phyloP scores from a whole-genome alignment of 2,329 filamentous ascomycete species.

The Calonectria honghensis region DNA sequence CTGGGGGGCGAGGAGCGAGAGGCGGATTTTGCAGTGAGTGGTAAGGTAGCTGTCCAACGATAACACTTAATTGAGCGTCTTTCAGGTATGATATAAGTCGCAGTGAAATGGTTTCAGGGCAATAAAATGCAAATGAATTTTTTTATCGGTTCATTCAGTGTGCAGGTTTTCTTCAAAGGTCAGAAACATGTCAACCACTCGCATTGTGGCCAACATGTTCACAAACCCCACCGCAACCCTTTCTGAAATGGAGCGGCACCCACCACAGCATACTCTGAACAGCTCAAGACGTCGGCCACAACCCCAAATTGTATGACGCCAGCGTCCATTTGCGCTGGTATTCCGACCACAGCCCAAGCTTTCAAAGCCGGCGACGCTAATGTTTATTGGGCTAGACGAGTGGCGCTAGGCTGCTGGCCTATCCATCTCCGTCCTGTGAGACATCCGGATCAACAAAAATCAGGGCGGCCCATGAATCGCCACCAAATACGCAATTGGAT shows the following conservation, averaged over 20 bases:
- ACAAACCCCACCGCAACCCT: neutral
- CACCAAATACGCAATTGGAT: neutral
- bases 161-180: neutral
- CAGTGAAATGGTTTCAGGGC: too few relatives aligned
- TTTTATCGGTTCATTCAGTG: too few relatives aligned
- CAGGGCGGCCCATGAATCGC: neutral
- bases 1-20: neutral
- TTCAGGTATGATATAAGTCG: too few relatives aligned
- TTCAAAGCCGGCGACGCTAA: neutral
- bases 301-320: neutral
- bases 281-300: neutral
- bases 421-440: conserved; percentile 19
- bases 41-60: too few relatives aligned
- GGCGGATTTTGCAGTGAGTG: too few relatives aligned
- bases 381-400: neutral
- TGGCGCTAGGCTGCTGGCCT: conserved; percentile 1
- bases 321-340: neutral
- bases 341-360: neutral
- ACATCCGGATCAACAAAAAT: conserved; percentile 25
- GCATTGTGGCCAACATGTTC: neutral
- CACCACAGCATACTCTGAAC: neutral
- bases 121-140: too few relatives aligned
- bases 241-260: neutral
- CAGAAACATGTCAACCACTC: neutral
- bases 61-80: too few relatives aligned